These are phyloP conservation scores for Penicillium sp. DNA, from an alignment of 2,329 filamentous ascomycete species.

Conservation along the genomic window DNA sequence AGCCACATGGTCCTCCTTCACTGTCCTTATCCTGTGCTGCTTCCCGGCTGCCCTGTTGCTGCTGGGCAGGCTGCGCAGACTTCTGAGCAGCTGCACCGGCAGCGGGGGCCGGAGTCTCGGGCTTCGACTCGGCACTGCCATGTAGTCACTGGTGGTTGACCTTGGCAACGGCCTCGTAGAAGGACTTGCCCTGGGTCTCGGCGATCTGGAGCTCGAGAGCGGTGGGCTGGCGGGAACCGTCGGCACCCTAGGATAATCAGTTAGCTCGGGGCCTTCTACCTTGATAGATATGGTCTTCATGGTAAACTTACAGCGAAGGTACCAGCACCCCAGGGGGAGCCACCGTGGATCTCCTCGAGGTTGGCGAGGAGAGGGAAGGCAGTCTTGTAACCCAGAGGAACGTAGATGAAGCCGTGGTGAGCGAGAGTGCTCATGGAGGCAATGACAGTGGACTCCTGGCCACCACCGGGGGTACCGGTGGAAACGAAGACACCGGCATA, in stretches of 20 bases:
- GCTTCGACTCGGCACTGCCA: slow-evolving; percentile 56
- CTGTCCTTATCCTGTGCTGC: slow-evolving; percentile 55
- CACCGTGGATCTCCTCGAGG: slow-evolving; percentile 81
- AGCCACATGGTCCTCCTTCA: slow-evolving; percentile 71
- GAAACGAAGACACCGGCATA: slow-evolving; percentile 89
- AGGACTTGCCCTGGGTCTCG: slow-evolving; percentile 79
- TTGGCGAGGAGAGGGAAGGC: slow-evolving; percentile 73
- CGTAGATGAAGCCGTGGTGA: slow-evolving; percentile 95
- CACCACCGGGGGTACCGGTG: slow-evolving; percentile 82
- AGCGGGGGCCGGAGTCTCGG: slow-evolving; percentile 36
- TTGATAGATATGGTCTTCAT: neutral
- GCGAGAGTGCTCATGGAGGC: slow-evolving; percentile 81
- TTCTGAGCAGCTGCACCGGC: slow-evolving; percentile 36
- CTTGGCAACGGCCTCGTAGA: slow-evolving; percentile 79
- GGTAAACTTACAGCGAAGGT: slow-evolving; percentile 72
- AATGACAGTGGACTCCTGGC: slow-evolving; percentile 88
- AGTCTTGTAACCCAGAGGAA: slow-evolving; percentile 92
- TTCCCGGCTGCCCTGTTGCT: slow-evolving; percentile 40
- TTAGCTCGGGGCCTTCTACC: slow-evolving; percentile 19
- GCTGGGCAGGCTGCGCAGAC: slow-evolving; percentile 34
- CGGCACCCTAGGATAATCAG: slow-evolving; percentile 55
- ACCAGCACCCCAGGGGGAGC: slow-evolving; percentile 90
- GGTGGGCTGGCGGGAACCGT: slow-evolving; percentile 84
- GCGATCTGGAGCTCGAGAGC: slow-evolving; percentile 79
- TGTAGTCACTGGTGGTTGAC: slow-evolving; percentile 76